These are phyloP conservation scores for Fusarium staphyleae DNA, from an alignment of 2,329 filamentous ascomycete species.

Conservation along the genomic window DNA sequence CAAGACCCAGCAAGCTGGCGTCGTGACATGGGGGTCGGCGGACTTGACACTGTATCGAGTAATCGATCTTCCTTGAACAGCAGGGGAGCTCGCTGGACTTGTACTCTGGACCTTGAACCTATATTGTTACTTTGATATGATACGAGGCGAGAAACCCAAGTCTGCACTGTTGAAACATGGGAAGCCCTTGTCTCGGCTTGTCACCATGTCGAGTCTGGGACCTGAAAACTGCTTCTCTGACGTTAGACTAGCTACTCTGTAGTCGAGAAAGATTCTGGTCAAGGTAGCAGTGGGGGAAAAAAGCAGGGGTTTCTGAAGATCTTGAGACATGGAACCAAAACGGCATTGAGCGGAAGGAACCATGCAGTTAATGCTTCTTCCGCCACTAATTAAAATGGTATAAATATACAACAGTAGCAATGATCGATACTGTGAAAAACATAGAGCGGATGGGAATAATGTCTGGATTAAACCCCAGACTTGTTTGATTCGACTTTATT, in stretches of 20 bases:
- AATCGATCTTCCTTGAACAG: slow-evolving; percentile 23
- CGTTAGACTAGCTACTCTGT: no score
- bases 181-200: slow-evolving; percentile 8
- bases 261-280: neutral
- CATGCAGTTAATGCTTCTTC: no score
- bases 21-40: slow-evolving; percentile 5
- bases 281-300: neutral
- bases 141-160: neutral
- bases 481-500: slow-evolving; percentile 4
- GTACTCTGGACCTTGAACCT: slow-evolving; percentile 8
- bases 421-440: no score
- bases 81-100: slow-evolving; percentile 7
- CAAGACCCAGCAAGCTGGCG: neutral
- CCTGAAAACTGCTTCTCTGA: slow-evolving; percentile 17
- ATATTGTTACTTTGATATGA: slow-evolving; percentile 6
- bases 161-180: slow-evolving; percentile 27
- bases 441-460: no score
- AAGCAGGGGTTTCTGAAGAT: neutral
- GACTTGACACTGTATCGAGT: slow-evolving; percentile 19
- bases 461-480: no score
- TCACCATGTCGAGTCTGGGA: slow-evolving; percentile 2
- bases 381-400: no score
- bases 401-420: no score
- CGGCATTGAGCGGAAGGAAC: neutral
- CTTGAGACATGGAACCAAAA: neutral